Evolutionary conservation across 2,329 filamentous ascomycete species (phyloP).

Genomic region (Cercospora sp.): DNA sequence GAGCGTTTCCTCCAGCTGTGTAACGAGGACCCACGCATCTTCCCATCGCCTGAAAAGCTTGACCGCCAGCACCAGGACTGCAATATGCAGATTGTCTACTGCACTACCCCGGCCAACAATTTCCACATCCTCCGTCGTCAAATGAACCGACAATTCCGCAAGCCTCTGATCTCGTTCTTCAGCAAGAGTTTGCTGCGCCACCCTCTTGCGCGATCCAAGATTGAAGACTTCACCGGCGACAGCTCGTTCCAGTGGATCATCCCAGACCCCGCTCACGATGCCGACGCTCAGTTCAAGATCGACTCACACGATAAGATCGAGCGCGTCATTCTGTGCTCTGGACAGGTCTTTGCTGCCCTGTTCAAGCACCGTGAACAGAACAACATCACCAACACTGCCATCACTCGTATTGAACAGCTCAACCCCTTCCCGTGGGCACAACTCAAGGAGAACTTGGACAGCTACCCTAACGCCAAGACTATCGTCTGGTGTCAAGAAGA

Average conservation of each 20-base stretch:
- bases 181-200: slow-evolving; percentile 95
- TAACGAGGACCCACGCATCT: slow-evolving; percentile 94
- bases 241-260: slow-evolving; percentile 98
- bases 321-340: slow-evolving; percentile 89
- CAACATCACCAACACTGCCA: slow-evolving; percentile 83
- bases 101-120: slow-evolving; percentile 92
- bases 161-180: slow-evolving; percentile 97
- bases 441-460: slow-evolving; percentile 93
- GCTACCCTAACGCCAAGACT: slow-evolving; percentile 94
- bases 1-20: slow-evolving; percentile 96
- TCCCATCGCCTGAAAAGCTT: slow-evolving; percentile 83
- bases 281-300: slow-evolving; percentile 59
- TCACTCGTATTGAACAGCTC: slow-evolving; percentile 94
- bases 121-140: slow-evolving; percentile 97
- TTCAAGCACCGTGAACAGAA: slow-evolving; percentile 87
- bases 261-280: slow-evolving; percentile 79
- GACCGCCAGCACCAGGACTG: slow-evolving; percentile 98
- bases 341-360: slow-evolving; percentile 89
- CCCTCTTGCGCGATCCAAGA: slow-evolving; percentile 81
- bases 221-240: slow-evolving; percentile 88
- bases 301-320: slow-evolving; percentile 83
- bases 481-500: slow-evolving; percentile 98
- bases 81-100: slow-evolving; percentile 98
- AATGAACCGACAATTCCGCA: slow-evolving; percentile 99
- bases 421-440: slow-evolving; percentile 99